Conservation (phyloP, 768 basidiomycete genomes). For the Russula foetens region DNA sequence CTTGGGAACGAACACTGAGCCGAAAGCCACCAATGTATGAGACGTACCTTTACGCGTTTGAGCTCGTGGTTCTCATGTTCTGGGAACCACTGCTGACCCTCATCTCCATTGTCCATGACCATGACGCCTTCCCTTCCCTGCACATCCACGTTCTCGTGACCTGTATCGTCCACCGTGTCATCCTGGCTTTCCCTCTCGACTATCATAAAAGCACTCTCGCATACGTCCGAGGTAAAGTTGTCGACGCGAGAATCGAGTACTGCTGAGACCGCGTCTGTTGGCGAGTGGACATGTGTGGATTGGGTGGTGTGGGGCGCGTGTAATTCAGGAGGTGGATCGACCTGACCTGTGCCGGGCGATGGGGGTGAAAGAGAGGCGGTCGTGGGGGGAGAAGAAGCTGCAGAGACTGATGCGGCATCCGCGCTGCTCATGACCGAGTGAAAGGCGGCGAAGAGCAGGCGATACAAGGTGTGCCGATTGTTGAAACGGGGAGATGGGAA, state of each 20-base stretch:
- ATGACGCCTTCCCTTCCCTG: conserved; percentile 39
- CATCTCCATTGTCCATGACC: conserved; percentile 34
- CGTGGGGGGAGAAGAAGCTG: conserved; percentile 27
- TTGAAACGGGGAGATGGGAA: conserved; percentile 2
- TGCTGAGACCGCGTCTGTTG: conserved; percentile 1
- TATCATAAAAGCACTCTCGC: conserved; percentile 18
- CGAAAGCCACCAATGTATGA: conserved; percentile 20
- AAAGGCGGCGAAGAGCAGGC: conserved; percentile 10
- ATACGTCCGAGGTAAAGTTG: conserved; percentile 7
- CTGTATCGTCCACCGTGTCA: conserved; percentile 4
- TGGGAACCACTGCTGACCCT: conserved; percentile 53
- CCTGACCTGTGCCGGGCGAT: conserved; percentile 22
- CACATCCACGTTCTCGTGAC: conserved; percentile 29
- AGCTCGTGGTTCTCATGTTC: conserved; percentile 60
- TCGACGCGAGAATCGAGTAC: conserved; percentile 7
- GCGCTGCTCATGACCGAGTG: conserved; percentile 36
- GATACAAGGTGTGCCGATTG: neutral
- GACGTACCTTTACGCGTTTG: conserved; percentile 77
- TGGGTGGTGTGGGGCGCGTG: conserved; percentile 19
- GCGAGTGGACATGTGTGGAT: conserved; percentile 24
- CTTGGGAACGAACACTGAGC: conserved; percentile 15
- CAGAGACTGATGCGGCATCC: conserved; percentile 27
- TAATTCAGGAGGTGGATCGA: conserved; percentile 25
- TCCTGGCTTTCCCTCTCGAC: conserved; percentile 16
- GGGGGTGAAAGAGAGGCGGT: conserved; percentile 25